These are phyloP conservation scores for Glarea lozoyensis DNA, from an alignment of 495 filamentous ascomycete genomes.

Conservation along the genomic window DNA sequence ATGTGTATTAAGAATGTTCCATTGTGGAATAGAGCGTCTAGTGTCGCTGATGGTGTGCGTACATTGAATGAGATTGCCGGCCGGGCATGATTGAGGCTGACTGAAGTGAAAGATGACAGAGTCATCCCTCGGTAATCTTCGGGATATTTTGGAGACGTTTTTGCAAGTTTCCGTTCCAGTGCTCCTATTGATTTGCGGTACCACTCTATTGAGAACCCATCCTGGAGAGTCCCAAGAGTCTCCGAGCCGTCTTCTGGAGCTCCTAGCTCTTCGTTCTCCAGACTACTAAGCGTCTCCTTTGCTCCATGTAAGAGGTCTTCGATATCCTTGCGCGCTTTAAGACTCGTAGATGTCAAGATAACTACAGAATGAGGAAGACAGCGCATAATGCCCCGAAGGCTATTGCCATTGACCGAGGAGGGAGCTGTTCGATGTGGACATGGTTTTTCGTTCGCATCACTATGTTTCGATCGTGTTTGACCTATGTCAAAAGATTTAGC, in stretches of 20 bases:
- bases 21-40: too few species aligned
- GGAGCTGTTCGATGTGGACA: not conserved
- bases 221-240: not conserved
- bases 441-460: not conserved
- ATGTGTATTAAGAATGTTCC: too few species aligned
- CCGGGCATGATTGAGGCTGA: not conserved
- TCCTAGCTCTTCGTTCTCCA: too few species aligned
- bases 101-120: not conserved
- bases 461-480: not conserved
- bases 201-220: not conserved
- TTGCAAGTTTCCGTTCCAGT: too few species aligned
- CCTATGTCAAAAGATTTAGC: not conserved
- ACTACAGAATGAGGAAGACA: conserved; percentile 64
- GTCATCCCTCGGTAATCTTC: not conserved
- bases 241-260: too few species aligned
- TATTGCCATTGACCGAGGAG: conserved; percentile 9
- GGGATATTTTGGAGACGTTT: too few species aligned
- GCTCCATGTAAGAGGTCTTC: too few species aligned
- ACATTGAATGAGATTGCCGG: not conserved
- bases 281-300: too few species aligned
- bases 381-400: conserved; percentile 58
- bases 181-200: not conserved
- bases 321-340: too few species aligned
- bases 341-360: conserved; percentile 55
- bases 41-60: not conserved